phyloP scores from a whole-genome alignment of 768 basidiomycete species.

The Serendipita sp. region DNA sequence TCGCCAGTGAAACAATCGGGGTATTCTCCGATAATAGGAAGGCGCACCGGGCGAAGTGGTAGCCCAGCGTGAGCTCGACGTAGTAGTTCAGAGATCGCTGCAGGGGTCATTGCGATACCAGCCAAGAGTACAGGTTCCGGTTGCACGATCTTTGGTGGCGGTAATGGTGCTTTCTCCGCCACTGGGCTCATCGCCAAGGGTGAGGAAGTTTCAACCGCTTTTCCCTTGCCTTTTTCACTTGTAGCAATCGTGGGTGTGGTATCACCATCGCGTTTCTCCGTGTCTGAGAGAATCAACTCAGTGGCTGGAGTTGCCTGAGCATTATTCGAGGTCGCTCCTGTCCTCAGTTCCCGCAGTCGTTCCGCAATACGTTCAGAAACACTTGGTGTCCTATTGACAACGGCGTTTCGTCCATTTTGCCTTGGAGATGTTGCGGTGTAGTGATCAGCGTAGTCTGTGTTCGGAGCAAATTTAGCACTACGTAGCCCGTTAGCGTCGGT shows the following conservation, averaged over 20 bases:
- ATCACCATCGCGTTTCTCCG: constrained; percentile 16
- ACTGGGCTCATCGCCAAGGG: constrained; percentile 13
- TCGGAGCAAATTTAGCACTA: constrained; percentile 81
- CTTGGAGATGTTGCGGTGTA: constrained; percentile 72
- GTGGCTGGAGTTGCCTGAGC: constrained; percentile 16
- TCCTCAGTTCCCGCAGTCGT: constrained; percentile 63
- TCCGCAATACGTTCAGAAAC: constrained; percentile 77
- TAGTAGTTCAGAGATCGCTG: constrained; percentile 52
- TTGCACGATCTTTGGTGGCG: constrained; percentile 20
- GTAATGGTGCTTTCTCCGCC: constrained; percentile 23
- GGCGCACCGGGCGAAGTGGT: constrained; percentile 50
- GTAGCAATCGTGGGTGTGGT: constrained; percentile 30
- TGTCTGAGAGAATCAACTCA: neutral
- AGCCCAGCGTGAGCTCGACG: constrained; percentile 54
- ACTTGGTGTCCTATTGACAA: constrained; percentile 42
- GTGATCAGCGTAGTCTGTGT: constrained; percentile 35
- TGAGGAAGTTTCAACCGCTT: constrained; percentile 24
- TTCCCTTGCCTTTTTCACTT: constrained; percentile 66
- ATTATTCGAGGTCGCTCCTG: constrained; percentile 26
- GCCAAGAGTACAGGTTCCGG: constrained; percentile 51
- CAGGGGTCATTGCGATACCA: constrained; percentile 49
- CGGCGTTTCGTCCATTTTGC: constrained; percentile 16
- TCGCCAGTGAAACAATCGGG: constrained; percentile 77
- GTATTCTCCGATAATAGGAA: constrained; percentile 73
- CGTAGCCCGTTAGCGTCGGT: neutral